A percentile compares a stretch with the other conserved stretches of the same genome.
phyloP scores from a whole-genome alignment of 441 rosid species.

The Breynia disticha region DNA sequence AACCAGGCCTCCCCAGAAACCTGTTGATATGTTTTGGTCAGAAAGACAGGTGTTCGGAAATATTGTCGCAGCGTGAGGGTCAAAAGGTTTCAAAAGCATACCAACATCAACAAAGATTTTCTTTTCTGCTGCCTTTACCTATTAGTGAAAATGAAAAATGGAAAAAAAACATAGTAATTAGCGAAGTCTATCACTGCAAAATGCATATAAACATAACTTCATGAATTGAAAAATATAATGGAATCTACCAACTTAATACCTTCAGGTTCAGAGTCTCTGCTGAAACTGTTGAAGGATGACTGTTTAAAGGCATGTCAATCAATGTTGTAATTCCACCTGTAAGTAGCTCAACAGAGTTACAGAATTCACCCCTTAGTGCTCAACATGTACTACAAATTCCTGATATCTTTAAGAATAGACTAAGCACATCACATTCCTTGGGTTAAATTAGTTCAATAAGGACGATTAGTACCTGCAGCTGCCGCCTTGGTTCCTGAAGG shows the following conservation, averaged over 20 bases:
- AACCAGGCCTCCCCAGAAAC: constrained; percentile 98
- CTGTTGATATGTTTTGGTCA: constrained; percentile 31
- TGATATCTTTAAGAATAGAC: too few relatives aligned
- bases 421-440: too few relatives aligned
- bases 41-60: not conserved
- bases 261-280: constrained; percentile 69
- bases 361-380: constrained; percentile 1
- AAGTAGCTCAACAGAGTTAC: not conserved
- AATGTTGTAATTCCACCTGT: constrained; percentile 87
- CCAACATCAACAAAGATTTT: constrained; percentile 82
- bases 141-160: constrained; percentile 12
- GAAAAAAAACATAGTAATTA: not conserved
- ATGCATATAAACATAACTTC: not conserved
- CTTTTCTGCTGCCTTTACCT: constrained; percentile 69
- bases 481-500: constrained; percentile 95
- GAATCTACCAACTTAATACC: constrained; percentile 26
- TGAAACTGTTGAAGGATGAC: constrained; percentile 71
- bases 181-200: not conserved
- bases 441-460: not conserved
- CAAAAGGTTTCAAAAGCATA: constrained; percentile 26
- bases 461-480: constrained; percentile 56
- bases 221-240: not conserved
- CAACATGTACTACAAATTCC: too few relatives aligned
- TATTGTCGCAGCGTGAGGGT: not conserved
- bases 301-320: constrained; percentile 91